Base-by-base conservation (phyloP, 2,329 filamentous ascomycete genomes). In the Fusarium multiceps region DNA sequence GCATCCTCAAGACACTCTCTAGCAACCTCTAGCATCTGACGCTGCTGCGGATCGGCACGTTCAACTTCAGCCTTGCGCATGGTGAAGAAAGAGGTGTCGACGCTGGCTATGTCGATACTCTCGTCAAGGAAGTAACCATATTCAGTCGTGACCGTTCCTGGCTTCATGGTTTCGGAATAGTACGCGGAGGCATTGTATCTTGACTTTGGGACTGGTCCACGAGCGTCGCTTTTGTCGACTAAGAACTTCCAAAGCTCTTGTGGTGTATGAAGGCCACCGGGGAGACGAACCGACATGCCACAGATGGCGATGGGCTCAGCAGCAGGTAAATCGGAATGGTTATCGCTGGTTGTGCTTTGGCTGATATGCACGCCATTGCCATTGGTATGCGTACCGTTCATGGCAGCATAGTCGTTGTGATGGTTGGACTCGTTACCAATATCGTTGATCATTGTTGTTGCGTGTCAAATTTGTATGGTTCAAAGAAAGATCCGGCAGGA, bases 111-210 rank as follows among this genome's bases (percentile, higher is more conserved):
- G 11, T 59, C 50, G 43, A 59, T 25, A 4, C 30, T 46, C 10
- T 59, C 56, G 4, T 59, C 50, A 1, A 59, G 56, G n/a, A 59
- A 59, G 20, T 59, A 59, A 7, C 56, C 56, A 46, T 41, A 25
- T 1, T 59, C 27, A 2, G 55, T 59, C 16, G 23, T 55, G 6
- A 59, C 40, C 7, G 48, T 55, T 11, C 55, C 56, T 1, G 56
- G 56, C 6, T 55, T 59, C 23, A 18, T 25, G 2, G 41, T 25
- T 14, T 59, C 32, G 3, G 56, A 59, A 23, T 27, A 47, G 16
- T 40, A 55, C 7, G 56, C 23, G 1, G 56, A 59, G 5, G 25
- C 16, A 13, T 59, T 55, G 13, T 46, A 59, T 9, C 56, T 37
- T 1, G 41, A 55, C 41, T 59, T 32, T 0, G 56, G 56, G 9